A percentile compares a stretch with the other conserved stretches of the same genome.
phyloP scores from a whole-genome alignment of 345 rosid species.

The Eucalyptus pauciflora region DNA sequence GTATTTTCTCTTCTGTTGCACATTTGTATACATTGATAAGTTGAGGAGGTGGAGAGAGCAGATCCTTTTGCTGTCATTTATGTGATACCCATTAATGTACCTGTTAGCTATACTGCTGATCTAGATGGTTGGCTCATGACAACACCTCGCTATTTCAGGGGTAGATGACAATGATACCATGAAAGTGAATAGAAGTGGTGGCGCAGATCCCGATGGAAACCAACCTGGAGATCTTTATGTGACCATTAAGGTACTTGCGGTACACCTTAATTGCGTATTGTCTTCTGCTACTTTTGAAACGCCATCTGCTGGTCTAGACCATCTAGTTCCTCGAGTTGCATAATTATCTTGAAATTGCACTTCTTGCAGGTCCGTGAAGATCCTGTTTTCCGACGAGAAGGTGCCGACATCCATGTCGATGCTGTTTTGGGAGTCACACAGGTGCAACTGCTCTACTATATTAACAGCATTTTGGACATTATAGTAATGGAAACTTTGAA shows the following conservation, averaged over 20 bases:
- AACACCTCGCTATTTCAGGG: constrained; percentile 17
- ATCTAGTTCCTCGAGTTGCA: not conserved
- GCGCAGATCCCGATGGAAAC: constrained; percentile 91
- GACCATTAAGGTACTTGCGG: constrained; percentile 41
- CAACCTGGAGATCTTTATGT: constrained; percentile 97
- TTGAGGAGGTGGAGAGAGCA: not conserved
- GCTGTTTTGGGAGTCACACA: constrained; percentile 68
- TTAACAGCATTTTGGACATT: not conserved
- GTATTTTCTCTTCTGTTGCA: not conserved
- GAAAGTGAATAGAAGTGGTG: constrained; percentile 72
- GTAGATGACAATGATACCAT: constrained; percentile 69
- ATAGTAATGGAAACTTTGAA: not conserved
- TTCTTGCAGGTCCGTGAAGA: constrained; percentile 70
- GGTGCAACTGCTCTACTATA: constrained; percentile 24
- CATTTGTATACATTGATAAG: not conserved
- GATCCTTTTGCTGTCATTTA: not conserved
- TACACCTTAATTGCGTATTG: not conserved
- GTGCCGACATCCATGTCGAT: constrained; percentile 84
- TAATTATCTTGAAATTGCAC: not conserved
- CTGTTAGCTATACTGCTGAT: not conserved
- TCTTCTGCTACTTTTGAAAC: not conserved
- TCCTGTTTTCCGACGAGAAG: constrained; percentile 94
- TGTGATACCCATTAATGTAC: not conserved
- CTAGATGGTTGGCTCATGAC: not conserved
- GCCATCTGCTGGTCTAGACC: not conserved